phyloP scores from a whole-genome alignment of 2,329 filamentous ascomycete species.

The Fusarium devonianum region DNA sequence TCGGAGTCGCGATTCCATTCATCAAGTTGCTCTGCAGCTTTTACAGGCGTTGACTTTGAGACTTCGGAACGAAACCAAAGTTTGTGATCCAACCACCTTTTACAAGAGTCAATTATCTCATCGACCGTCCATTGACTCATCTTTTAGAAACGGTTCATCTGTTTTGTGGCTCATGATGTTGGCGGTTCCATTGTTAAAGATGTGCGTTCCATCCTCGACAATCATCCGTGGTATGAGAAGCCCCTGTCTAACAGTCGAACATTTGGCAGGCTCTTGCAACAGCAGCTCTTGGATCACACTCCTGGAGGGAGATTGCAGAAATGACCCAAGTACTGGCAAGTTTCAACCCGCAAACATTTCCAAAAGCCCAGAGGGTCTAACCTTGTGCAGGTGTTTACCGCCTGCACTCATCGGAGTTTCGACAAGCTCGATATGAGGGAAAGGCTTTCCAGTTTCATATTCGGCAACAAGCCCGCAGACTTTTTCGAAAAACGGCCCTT shows the following conservation, averaged over 20 bases:
- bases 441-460: background rate
- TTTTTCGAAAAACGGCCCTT: background rate
- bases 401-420: background rate
- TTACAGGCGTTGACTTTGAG: too few species aligned
- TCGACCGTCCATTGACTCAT: too few species aligned
- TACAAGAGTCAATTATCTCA: too few species aligned
- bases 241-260: too few species aligned
- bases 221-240: too few species aligned
- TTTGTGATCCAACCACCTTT: too few species aligned
- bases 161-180: background rate
- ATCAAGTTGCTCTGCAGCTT: too few species aligned
- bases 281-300: background rate
- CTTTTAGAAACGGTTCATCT: conserved; percentile 3
- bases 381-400: background rate
- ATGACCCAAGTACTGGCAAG: conserved; percentile 1
- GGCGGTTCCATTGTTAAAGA: conserved; percentile 1
- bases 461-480: background rate
- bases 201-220: accelerated
- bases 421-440: background rate
- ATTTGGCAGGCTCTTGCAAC: background rate
- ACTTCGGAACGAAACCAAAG: too few species aligned
- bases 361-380: background rate
- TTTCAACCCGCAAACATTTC: accelerated
- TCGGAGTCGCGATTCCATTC: too few species aligned
- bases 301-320: conserved; percentile 1